Percentiles rank a stretch among this genome's conserved stretches.
Evolutionary conservation across 306 rosid genomes (phyloP).

Genomic region (Prunus salicina): DNA sequence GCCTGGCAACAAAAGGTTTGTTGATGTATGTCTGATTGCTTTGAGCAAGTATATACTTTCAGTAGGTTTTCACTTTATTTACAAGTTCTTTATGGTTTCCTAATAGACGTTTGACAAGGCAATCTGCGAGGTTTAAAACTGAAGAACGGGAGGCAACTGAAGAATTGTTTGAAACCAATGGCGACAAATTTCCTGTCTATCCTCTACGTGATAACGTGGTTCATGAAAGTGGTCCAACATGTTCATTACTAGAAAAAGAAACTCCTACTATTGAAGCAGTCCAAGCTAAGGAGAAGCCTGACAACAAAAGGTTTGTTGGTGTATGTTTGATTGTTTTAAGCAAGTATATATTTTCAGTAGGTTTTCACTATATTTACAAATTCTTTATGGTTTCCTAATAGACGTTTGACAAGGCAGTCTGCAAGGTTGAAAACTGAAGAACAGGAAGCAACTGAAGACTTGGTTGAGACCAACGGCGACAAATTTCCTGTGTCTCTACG

Average conservation of each 20-base stretch:
- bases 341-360: slow-evolving; percentile 20
- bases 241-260: slow-evolving; percentile 16
- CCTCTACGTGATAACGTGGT: slow-evolving; percentile 27
- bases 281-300: slow-evolving; percentile 32
- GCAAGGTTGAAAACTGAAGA: slow-evolving; percentile 41
- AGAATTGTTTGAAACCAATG: slow-evolving; percentile 24
- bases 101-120: slow-evolving; percentile 55
- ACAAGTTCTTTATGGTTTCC: slow-evolving; percentile 17
- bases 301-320: slow-evolving; percentile 43
- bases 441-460: slow-evolving; percentile 42
- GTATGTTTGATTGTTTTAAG: slow-evolving; percentile 27
- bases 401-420: slow-evolving; percentile 56
- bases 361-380: slow-evolving; percentile 7
- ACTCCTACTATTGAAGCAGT: slow-evolving; percentile 24
- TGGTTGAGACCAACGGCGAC: slow-evolving; percentile 31
- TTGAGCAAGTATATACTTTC: slow-evolving; percentile 16
- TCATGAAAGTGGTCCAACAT: slow-evolving; percentile 26
- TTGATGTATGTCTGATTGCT: slow-evolving; percentile 21
- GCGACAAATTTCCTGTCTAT: slow-evolving; percentile 34
- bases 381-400: slow-evolving; percentile 19
- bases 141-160: slow-evolving; percentile 38
- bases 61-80: slow-evolving; percentile 11
- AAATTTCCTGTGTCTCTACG: slow-evolving; percentile 32
- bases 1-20: slow-evolving; percentile 53
- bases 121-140: slow-evolving; percentile 38